Evolutionary conservation across 192 early-diverging fungal species (phyloP), one percentile per base, ranked within the genome.

Genomic region (Entomortierella beljakovae): DNA sequence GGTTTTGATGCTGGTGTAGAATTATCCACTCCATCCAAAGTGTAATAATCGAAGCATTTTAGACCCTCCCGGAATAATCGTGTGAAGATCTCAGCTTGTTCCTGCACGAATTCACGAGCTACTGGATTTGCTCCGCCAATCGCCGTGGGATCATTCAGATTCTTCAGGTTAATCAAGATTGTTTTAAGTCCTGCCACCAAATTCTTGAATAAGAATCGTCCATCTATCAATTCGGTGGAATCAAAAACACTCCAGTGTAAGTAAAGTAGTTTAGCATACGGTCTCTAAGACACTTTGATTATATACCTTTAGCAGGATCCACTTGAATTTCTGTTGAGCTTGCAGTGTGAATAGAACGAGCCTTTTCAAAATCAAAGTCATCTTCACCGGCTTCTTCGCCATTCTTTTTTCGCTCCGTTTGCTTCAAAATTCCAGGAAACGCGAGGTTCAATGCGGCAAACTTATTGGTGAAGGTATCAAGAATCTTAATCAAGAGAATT

Each of bases 151-250:
- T 77, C 74, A 54, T 95, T 93, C 66, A 89, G 89, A 59, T 85
- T 85, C 53, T 91, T 85, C 3, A 99, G 85, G 35, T 90, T 87
- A 54, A 89, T 84, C 18, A 97, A 83, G 28, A 94, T 88, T 29
- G 91, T 91, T 65, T 96, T 97, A 60, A 96, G 80, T 26, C 95
- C 96, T 50, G 89, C 88, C n/a, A 97, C 92, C 54, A 99, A 71
- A 61, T 91, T 96, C 75, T 92, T 96, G 74, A 99, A 90, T 58
- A 97, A 70, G 75, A 96, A 91, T 29, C 96, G 86, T 52, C 92
- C 90, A 77, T 99, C 94, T 94, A 53, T 16, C 29, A 26, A 31
- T 26, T 11, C 0, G 29, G 26, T 29, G 5, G 26, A 7, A 22
- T 22, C 8, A 50, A 50, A 6, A 50, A 50, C 23, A 50, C n/a